phyloP scores from a whole-genome alignment of 495 filamentous ascomycete species.

The Talaromyces thailandensis region DNA sequence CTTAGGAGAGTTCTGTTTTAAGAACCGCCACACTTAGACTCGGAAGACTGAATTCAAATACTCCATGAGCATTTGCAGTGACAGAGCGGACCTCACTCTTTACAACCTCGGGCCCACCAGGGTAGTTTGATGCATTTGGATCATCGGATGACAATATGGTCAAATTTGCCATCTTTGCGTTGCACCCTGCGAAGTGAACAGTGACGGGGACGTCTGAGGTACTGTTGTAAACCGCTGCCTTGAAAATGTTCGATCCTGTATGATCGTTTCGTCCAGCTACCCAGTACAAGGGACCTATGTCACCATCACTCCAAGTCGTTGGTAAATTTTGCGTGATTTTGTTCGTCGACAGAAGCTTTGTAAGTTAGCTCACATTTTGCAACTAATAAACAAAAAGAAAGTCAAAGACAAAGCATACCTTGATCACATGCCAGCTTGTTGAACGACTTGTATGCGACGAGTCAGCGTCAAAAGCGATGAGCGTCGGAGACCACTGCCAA shows the following conservation, averaged over 20 bases:
- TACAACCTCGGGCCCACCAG: conserved; percentile 32
- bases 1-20: too few species aligned
- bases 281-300: conserved; percentile 38
- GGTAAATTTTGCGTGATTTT: conserved; percentile 36
- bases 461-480: conserved; percentile 37
- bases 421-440: conserved; percentile 32
- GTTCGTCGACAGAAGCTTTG: conserved; percentile 31
- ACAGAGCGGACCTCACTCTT: conserved; percentile 21
- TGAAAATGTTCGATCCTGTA: conserved; percentile 40
- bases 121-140: conserved; percentile 28
- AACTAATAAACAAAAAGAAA: too few species aligned
- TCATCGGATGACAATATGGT: conserved; percentile 48
- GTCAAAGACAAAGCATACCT: conserved; percentile 12
- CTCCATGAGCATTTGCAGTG: background rate
- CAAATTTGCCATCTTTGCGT: conserved; percentile 38
- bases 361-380: background rate
- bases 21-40: background rate
- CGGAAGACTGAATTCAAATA: background rate
- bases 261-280: conserved; percentile 23
- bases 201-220: conserved; percentile 39
- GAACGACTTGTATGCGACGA: conserved; percentile 28
- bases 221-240: conserved; percentile 59
- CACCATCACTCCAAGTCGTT: conserved; percentile 18
- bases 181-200: conserved; percentile 45
- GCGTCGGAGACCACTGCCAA: conserved; percentile 38